Conservation (phyloP, 129 eudicot genomes). For the Flaveria trinervia region DNA sequence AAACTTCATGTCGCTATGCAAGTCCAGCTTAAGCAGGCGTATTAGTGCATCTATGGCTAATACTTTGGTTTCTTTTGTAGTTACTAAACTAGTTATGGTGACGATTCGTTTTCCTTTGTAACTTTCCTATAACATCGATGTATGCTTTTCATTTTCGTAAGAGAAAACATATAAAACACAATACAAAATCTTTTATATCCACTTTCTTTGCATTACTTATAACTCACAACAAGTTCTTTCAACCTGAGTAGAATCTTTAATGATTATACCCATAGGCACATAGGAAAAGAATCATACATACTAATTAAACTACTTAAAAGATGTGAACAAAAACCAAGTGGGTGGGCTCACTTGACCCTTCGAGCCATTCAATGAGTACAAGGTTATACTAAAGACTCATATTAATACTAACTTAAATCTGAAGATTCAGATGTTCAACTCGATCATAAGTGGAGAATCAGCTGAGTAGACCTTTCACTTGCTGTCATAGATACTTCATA, state of each 20-base stretch:
- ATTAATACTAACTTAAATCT: too few species aligned
- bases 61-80: too few species aligned
- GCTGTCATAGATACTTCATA: slow-evolving; percentile 8
- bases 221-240: neutral
- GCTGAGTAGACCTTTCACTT: slow-evolving; percentile 47
- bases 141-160: too few species aligned
- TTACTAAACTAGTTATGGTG: too few species aligned
- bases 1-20: too few species aligned
- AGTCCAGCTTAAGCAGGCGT: too few species aligned
- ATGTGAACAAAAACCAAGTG: slow-evolving; percentile 9
- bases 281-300: neutral
- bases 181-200: too few species aligned
- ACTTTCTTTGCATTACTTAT: too few species aligned
- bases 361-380: slow-evolving; percentile 23
- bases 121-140: too few species aligned
- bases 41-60: too few species aligned
- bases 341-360: slow-evolving; percentile 32
- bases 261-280: neutral
- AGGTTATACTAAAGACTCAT: neutral
- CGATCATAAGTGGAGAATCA: slow-evolving; percentile 21
- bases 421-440: neutral
- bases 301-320: slow-evolving; percentile 26
- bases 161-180: neutral
- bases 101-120: too few species aligned
- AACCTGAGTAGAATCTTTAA: neutral